These are phyloP conservation scores for Neonectria faginata DNA, from an alignment of 2,329 filamentous ascomycete species.

Conservation along the genomic window DNA sequence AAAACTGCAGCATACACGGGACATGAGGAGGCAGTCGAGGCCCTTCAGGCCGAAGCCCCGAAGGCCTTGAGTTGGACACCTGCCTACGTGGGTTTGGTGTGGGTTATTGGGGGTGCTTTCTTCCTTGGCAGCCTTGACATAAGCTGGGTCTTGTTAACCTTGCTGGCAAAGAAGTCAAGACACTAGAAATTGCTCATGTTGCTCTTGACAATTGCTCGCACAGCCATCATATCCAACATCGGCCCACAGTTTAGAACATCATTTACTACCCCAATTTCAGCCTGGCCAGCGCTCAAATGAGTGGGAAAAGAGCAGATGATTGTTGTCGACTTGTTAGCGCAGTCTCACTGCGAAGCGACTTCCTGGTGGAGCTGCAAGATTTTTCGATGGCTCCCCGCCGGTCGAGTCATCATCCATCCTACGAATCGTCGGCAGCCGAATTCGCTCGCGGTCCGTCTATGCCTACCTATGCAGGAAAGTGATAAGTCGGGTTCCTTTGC, in stretches of 20 bases:
- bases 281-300: background rate
- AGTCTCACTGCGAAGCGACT: background rate
- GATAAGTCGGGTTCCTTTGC: conserved; percentile 11
- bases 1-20: background rate
- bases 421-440: background rate
- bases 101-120: conserved; percentile 4
- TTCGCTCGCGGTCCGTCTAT: conserved; percentile 12
- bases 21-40: background rate
- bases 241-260: background rate
- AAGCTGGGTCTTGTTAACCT: background rate
- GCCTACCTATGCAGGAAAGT: conserved; percentile 1
- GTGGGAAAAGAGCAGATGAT: background rate
- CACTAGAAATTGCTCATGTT: too few species aligned
- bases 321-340: conserved; percentile 7
- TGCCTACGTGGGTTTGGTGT: conserved; percentile 15
- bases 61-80: background rate
- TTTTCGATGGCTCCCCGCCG: background rate
- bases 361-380: conserved; percentile 3
- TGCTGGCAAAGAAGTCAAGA: background rate
- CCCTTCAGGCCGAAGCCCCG: conserved; percentile 7
- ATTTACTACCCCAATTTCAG: background rate
- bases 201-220: background rate
- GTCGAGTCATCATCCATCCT: background rate
- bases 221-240: background rate
- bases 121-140: background rate